Percentiles rank a stretch among this genome's conserved stretches.
phyloP scores from a whole-genome alignment of 495 filamentous ascomycete species.

The Hypoxylon cercidicola region DNA sequence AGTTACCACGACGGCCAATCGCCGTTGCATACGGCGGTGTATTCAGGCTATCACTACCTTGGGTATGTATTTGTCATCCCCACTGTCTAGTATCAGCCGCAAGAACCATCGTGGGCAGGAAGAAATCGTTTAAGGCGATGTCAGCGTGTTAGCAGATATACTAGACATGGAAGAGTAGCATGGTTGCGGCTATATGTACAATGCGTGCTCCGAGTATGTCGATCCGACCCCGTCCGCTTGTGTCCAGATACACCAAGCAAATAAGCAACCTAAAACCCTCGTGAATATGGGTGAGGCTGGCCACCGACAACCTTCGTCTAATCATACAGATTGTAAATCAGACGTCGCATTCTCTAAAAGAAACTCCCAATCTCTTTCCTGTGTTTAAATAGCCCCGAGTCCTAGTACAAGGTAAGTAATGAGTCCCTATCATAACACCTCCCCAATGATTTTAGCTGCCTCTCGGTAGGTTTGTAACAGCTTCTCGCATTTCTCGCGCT shows the following conservation, averaged over 20 bases:
- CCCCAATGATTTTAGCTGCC: slow-evolving; percentile 95
- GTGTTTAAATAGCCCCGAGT: slow-evolving; percentile 25
- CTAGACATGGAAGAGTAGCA: slow-evolving; percentile 32
- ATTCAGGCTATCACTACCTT: too few species aligned
- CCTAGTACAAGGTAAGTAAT: slow-evolving; percentile 26
- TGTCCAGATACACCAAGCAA: slow-evolving; percentile 7
- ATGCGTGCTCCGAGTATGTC: slow-evolving; percentile 21
- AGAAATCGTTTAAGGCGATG: slow-evolving; percentile 1
- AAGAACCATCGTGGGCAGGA: too few species aligned
- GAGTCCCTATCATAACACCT: slow-evolving; percentile 76
- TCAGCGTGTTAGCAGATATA: slow-evolving; percentile 11
- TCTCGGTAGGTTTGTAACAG: slow-evolving; percentile 93
- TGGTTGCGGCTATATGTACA: slow-evolving; percentile 39
- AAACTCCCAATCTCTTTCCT: slow-evolving; percentile 14
- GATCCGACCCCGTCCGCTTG: slow-evolving; percentile 6
- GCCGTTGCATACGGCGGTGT: too few species aligned
- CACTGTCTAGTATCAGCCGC: too few species aligned
- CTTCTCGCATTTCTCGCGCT: slow-evolving; percentile 97
- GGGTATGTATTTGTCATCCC: too few species aligned
- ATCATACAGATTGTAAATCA: slow-evolving; percentile 38
- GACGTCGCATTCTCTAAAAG: slow-evolving; percentile 35
- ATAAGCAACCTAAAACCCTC: slow-evolving; percentile 19
- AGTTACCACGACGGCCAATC: too few species aligned
- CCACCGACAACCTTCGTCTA: slow-evolving; percentile 25
- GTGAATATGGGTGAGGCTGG: slow-evolving; percentile 13